These are phyloP conservation scores for Mucor mucedo DNA, from an alignment of 371 early-diverging fungal species.

Conservation along the genomic window DNA sequence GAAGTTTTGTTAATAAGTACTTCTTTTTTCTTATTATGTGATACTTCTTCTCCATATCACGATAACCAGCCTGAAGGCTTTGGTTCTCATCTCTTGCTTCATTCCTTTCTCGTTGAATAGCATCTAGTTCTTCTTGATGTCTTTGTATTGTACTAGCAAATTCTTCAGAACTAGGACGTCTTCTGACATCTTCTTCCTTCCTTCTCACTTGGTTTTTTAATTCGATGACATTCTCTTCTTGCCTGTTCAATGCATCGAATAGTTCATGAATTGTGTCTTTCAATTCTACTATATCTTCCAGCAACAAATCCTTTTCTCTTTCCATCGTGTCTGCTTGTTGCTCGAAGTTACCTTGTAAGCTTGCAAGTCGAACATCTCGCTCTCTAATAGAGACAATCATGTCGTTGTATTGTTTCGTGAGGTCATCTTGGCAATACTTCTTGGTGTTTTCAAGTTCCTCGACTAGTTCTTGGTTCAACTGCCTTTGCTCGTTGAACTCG, in stretches of 20 bases:
- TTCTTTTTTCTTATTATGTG: slow-evolving; percentile 25
- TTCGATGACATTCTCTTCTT: slow-evolving; percentile 24
- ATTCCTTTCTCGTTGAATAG: slow-evolving; percentile 27
- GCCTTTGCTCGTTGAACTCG: slow-evolving; percentile 19
- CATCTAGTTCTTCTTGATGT: slow-evolving; percentile 23
- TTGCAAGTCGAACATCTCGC: slow-evolving; percentile 44
- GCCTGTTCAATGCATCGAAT: slow-evolving; percentile 26
- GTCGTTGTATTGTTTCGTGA: slow-evolving; percentile 37
- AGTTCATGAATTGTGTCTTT: slow-evolving; percentile 17
- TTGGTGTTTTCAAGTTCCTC: slow-evolving; percentile 16
- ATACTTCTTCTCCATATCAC: slow-evolving; percentile 29
- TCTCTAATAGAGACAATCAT: slow-evolving; percentile 37
- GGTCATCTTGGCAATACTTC: slow-evolving; percentile 25
- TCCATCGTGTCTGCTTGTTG: slow-evolving; percentile 40
- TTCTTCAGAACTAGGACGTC: too few relatives aligned
- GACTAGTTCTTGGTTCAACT: slow-evolving; percentile 25
- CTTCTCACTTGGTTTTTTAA: slow-evolving; percentile 9
- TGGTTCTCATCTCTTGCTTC: slow-evolving; percentile 5
- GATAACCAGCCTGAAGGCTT: too few relatives aligned
- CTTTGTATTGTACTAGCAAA: too few relatives aligned
- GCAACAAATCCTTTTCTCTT: slow-evolving; percentile 34
- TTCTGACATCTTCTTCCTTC: neutral
- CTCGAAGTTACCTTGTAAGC: slow-evolving; percentile 41
- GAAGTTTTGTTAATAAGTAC: slow-evolving; percentile 19
- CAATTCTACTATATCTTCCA: slow-evolving; percentile 44